Conservation (phyloP, 2,329 filamentous ascomycete genomes). For the Colletotrichum incanum region DNA sequence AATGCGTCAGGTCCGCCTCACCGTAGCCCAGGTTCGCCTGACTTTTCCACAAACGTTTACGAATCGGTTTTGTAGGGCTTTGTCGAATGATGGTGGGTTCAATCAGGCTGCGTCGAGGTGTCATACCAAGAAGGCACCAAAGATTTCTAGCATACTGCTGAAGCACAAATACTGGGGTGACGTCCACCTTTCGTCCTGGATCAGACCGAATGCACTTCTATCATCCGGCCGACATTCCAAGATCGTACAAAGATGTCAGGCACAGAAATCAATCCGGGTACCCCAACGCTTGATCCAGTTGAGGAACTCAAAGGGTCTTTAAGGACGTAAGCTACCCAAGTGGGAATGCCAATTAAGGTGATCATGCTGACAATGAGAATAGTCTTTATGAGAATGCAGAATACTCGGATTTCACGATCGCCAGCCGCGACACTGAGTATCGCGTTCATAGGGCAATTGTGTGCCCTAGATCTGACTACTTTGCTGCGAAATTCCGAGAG, state of each 20-base stretch:
- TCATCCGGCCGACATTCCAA: not conserved
- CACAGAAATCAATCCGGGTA: not conserved
- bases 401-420: slow-evolving; percentile 31
- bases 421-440: slow-evolving; percentile 16
- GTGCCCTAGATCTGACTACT: slow-evolving; percentile 28
- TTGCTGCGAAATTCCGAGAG: slow-evolving; percentile 26
- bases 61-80: not conserved
- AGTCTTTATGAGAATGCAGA: slow-evolving; percentile 20
- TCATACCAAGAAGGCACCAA: not conserved
- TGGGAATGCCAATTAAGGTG: fast-evolving
- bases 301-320: slow-evolving; percentile 29
- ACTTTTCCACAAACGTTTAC: not conserved
- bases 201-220: not conserved
- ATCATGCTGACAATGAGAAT: not conserved
- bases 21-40: slow-evolving; percentile 4
- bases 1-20: not conserved
- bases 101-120: not conserved
- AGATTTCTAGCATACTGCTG: not conserved
- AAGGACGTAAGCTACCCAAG: not conserved
- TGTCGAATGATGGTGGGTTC: not conserved
- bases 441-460: slow-evolving; percentile 33
- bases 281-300: not conserved
- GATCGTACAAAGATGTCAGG: not conserved
- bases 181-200: not conserved
- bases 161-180: slow-evolving; percentile 6